Base-by-base conservation (phyloP, 2,329 filamentous ascomycete genomes). In the Venturiaceae sp. region DNA sequence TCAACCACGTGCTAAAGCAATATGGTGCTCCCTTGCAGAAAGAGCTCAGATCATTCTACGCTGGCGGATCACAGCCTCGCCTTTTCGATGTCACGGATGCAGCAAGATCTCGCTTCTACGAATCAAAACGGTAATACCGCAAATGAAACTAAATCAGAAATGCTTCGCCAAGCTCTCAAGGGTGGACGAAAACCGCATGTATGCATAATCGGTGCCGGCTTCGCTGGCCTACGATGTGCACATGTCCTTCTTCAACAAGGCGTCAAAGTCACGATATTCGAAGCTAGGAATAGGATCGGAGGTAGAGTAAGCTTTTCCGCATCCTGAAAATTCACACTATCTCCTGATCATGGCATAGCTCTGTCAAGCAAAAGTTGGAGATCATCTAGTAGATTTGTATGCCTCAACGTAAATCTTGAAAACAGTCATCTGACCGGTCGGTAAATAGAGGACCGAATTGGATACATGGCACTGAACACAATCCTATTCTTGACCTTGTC, bases 381-480 rank as follows among this genome's bases (percentile, higher is more conserved):
- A 77, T 9, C 75, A 81, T 67, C 63, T 75, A 13, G 76, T 85
- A 46, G 83, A 85, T 68, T 69, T 84, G 80, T 83, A 74, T 64
- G 79, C 71, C n/a, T 33, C 11, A 19, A 32, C 11, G 6, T 30
- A 57, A 44, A 33, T 14, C 57, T 46, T 34, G 63, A 69, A 54
- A 66, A 13, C 26, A 26, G 23, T 50, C 23, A 50, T 50, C 44
- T 50, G 44, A 50, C 44, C 21, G 16, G 16, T 30, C n/a, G 7
- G 26, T 30, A 26, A 26, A 13, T 55, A 84, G 81, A 33, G 87
- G 87, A 0, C 85, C 87, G n/a, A 91, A 90, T 65, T 91, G 87
- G 87, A 88, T 91, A 55, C 87, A 91, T 61, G 87, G 87, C 34
- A 88, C 85, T 5, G 75, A 81, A 0, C 77, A 84, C 62, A 91